Evolutionary conservation across 148 eudicot species (phyloP).

Genomic region (Rhododendron simsii): DNA sequence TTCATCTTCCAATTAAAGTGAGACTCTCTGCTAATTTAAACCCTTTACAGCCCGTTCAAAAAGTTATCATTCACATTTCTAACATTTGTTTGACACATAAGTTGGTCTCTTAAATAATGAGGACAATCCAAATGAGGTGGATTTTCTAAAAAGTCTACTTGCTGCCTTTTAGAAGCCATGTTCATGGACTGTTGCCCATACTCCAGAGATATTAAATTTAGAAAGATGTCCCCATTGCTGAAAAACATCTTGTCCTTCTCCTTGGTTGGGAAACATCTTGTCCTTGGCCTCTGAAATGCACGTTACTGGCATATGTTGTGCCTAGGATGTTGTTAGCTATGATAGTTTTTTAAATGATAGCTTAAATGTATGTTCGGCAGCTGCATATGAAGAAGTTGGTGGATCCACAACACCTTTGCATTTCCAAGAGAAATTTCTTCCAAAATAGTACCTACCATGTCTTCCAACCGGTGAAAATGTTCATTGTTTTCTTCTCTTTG

Average conservation of each 20-base stretch:
- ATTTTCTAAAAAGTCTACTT: not conserved
- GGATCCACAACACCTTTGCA: not conserved
- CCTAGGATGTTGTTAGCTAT: not conserved
- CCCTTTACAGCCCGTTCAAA: not conserved
- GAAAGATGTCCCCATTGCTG: not conserved
- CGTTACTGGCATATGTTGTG: not conserved
- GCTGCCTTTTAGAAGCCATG: not conserved
- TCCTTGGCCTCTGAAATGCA: not conserved
- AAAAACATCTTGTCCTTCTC: not conserved
- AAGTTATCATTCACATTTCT: not conserved
- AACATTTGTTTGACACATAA: not conserved
- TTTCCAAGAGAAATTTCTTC: not conserved
- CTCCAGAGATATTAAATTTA: not conserved
- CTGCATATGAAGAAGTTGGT: not conserved
- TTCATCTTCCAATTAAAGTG: not conserved
- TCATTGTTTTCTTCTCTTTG: not conserved
- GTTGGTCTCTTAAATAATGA: not conserved
- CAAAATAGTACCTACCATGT: not conserved
- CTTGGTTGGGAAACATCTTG: not conserved
- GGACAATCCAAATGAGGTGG: not conserved
- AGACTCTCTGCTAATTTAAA: not conserved
- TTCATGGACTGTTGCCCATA: not conserved
- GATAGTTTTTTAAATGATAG: not conserved
- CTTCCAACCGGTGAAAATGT: not conserved
- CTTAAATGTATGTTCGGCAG: not conserved